These are phyloP conservation scores for Xylaria sp. DNA, from an alignment of 2,329 filamentous ascomycete species.

Conservation along the genomic window DNA sequence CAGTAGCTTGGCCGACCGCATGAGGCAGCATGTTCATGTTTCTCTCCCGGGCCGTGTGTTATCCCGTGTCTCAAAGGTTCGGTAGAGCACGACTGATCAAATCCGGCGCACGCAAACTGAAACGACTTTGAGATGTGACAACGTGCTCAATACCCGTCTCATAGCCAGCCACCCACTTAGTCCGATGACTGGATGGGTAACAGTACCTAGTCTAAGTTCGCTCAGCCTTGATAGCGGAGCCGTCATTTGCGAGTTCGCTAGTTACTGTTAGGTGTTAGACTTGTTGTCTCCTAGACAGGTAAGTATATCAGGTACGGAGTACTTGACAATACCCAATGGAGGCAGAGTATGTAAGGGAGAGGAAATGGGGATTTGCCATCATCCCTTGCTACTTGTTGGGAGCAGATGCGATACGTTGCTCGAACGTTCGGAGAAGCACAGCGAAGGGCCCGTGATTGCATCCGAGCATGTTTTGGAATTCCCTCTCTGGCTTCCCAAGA, in stretches of 20 bases:
- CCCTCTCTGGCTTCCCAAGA: slow-evolving; percentile 1
- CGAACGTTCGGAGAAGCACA: not conserved
- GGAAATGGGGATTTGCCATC: no score
- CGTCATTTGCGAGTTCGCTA: not conserved
- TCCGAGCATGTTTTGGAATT: slow-evolving; percentile 22
- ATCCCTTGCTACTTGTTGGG: no score
- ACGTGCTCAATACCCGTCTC: not conserved
- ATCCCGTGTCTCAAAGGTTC: no score
- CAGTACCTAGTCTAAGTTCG: not conserved
- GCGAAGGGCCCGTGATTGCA: not conserved
- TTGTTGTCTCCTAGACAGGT: no score
- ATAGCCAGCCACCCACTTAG: slow-evolving; percentile 1
- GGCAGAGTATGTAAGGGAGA: no score
- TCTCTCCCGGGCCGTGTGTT: no score
- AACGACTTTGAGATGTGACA: slow-evolving; percentile 8
- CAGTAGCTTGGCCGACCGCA: not conserved
- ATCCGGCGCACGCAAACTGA: slow-evolving; percentile 2
- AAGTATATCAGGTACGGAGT: no score
- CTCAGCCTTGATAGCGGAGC: slow-evolving; percentile 30
- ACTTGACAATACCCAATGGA: not conserved
- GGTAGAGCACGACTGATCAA: slow-evolving; percentile 3
- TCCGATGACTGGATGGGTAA: slow-evolving; percentile 5
- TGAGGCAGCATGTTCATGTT: not conserved
- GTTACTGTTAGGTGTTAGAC: not conserved
- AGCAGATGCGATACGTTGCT: not conserved